Base-by-base conservation (phyloP, 2,329 filamentous ascomycete species). In the Venturia nashicola region DNA sequence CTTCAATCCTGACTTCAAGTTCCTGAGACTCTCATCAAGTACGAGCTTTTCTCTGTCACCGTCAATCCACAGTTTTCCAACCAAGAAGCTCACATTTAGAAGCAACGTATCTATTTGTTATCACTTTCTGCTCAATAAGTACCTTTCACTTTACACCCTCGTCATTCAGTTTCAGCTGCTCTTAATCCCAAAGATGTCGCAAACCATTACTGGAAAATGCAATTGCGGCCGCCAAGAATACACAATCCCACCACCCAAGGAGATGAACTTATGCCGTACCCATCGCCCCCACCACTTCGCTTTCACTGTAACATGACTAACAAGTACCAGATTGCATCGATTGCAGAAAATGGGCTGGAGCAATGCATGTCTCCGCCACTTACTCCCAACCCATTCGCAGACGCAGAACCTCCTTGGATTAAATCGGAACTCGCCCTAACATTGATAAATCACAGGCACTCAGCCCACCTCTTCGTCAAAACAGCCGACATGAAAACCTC, bases 141-240 rank as follows among this genome's bases (percentile, higher is more conserved):
- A 20, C 11, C 36, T 8, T 8, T 39, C 27, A 39, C 11, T 12
- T 14, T 12, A 7, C 11, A 32, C 46, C 46, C 1, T 51, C 16
- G 14, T 27, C 20, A 11, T 5, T 11, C n/a, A 48, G 11, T 14
- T 16, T 11, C 44, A 11, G 11, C 20, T 23, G 1, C 44, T 48
- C 27, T 27, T 2, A 4, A 27, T 36, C 12, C 5, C 32, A 2
- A 36, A 34, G 36, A 36, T 57, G 51, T 57, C 51, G 1, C 32
- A 57, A 36, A 36, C 27, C 2, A 57, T 57, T 11, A 36, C 51
- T n/a, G 51, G 51, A 11, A 57, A 36, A 36, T 61, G 59, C 18
- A 61, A 42, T 27, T 61, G 59, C 39, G 59, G 59, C 43, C 59
- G 59, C 27, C 39, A 61, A 34, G 42, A 46, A 61, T 61, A 61